Conservation (phyloP, 2,329 filamentous ascomycete genomes). For the Metarhizium robertsii region DNA sequence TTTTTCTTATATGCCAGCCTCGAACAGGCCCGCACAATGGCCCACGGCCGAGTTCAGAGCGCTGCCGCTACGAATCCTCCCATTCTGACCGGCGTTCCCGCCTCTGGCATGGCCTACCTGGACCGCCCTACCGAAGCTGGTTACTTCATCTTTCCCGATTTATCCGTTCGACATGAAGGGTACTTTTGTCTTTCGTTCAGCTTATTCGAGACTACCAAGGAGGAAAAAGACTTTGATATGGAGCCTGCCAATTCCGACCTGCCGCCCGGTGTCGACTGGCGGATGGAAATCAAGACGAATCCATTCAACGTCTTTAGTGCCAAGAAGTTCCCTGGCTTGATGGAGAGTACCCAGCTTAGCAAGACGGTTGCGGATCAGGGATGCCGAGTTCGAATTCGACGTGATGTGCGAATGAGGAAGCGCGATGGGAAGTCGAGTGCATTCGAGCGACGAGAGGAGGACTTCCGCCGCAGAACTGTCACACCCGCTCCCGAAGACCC, state of each 20-base stretch:
- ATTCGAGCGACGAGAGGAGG: conserved; percentile 55
- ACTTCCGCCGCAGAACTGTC: conserved; percentile 35
- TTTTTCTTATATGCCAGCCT: conserved; percentile 96
- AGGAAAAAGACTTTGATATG: conserved; percentile 66
- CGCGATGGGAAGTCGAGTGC: conserved; percentile 59
- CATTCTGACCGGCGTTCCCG: conserved; percentile 86
- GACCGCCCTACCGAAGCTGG: conserved; percentile 73
- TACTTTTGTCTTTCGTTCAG: conserved; percentile 87
- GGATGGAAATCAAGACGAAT: conserved; percentile 80
- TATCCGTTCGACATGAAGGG: conserved; percentile 92
- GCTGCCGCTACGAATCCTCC: conserved; percentile 63
- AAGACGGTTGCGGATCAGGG: conserved; percentile 92
- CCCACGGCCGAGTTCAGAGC: conserved; percentile 64
- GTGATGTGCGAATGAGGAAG: conserved; percentile 86
- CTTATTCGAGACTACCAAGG: conserved; percentile 88
- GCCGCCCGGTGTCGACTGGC: conserved; percentile 58
- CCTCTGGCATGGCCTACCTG: conserved; percentile 91
- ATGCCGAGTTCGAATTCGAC: conserved; percentile 88
- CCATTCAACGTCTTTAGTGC: conserved; percentile 89
- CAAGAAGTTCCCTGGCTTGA: conserved; percentile 95
- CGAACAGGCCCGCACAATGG: conserved; percentile 75
- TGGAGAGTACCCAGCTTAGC: conserved; percentile 81
- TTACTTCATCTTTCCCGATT: conserved; percentile 96
- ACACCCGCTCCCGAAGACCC: conserved; percentile 25
- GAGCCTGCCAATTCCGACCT: conserved; percentile 37